Percentiles rank a stretch among this genome's conserved stretches.
These are phyloP conservation scores for Nicotiana paniculata DNA, from an alignment of 257 asterid species.

Conservation along the genomic window DNA sequence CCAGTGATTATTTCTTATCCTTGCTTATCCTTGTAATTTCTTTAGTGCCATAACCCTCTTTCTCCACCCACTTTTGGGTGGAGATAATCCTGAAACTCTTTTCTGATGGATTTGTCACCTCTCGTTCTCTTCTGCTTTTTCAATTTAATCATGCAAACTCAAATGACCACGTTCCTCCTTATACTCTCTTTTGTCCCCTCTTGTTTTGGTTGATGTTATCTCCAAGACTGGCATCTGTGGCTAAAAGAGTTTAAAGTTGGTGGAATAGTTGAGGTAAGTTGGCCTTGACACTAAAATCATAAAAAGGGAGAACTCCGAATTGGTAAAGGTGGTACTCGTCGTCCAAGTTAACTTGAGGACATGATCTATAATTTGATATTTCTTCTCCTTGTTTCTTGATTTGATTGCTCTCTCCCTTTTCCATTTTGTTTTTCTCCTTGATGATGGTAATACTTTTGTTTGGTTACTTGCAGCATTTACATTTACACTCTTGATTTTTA, in stretches of 20 bases:
- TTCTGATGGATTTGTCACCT: not conserved
- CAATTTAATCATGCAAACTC: not conserved
- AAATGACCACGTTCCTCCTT: not conserved
- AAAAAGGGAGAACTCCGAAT: not conserved
- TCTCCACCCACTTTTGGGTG: not conserved
- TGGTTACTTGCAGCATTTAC: constrained; percentile 1
- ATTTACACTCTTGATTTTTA: not conserved
- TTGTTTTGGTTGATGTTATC: not conserved
- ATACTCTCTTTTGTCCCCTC: not conserved
- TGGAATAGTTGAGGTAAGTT: not conserved
- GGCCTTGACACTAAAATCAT: not conserved
- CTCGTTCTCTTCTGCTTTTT: not conserved
- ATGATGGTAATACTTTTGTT: constrained; percentile 2
- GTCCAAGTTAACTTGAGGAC: not conserved
- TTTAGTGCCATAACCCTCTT: not conserved
- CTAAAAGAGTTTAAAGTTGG: not conserved
- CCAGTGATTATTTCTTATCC: not conserved
- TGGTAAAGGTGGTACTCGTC: not conserved
- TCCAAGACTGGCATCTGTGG: not conserved
- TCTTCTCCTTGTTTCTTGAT: constrained; percentile 2
- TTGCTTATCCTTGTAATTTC: not conserved
- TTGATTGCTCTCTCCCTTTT: not conserved
- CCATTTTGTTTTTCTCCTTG: not conserved
- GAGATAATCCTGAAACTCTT: not conserved
- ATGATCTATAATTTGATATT: not conserved